Percentiles rank a stretch among this genome's conserved stretches.
These are phyloP conservation scores for Rubia tinctorum DNA, from an alignment of 305 asterid genomes.

Conservation along the genomic window DNA sequence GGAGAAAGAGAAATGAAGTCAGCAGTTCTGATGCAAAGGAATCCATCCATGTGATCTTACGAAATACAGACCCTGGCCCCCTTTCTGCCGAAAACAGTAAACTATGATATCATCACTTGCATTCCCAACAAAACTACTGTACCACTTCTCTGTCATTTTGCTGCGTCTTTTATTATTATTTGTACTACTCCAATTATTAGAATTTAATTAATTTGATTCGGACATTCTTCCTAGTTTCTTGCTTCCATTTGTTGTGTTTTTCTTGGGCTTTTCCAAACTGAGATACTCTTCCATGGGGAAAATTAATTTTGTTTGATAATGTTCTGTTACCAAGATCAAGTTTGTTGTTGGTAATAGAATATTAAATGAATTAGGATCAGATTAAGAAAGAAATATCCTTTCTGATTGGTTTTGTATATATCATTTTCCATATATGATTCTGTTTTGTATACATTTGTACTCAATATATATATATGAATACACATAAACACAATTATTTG, in stretches of 20 bases:
- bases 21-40: conserved; percentile 19
- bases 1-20: not conserved
- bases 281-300: not conserved
- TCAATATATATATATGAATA: no score
- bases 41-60: conserved; percentile 27
- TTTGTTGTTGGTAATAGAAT: no score
- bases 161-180: not conserved
- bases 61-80: conserved; percentile 4
- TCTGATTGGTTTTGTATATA: no score
- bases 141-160: not conserved
- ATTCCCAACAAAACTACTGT: conserved; percentile 18
- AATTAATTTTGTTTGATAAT: not conserved
- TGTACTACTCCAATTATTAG: not conserved
- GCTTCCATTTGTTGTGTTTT: not conserved
- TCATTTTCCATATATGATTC: no score
- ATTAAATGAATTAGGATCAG: no score
- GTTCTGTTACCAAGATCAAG: not conserved
- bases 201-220: not conserved
- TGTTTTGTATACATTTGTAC: no score
- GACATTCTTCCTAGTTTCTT: not conserved
- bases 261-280: not conserved
- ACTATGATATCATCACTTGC: conserved; percentile 7
- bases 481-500: no score
- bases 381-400: no score
- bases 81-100: conserved; percentile 8